Percentiles rank a stretch among this genome's conserved stretches.
Evolutionary conservation across 371 early-diverging fungal genomes (phyloP).

Genomic region (Dichotomocladium elegans): DNA sequence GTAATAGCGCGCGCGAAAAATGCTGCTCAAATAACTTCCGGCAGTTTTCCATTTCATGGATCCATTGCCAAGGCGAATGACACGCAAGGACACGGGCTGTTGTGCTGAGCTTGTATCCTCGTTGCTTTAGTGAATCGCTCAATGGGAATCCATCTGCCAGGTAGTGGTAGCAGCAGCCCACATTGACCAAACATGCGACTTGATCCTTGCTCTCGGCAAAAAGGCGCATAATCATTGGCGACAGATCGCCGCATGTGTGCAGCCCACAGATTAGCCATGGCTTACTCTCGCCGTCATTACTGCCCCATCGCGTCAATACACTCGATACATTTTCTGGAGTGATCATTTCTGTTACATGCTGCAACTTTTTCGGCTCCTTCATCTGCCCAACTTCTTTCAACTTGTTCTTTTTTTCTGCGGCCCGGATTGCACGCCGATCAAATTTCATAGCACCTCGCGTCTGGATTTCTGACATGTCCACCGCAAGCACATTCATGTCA

Average conservation of each 20-base stretch:
- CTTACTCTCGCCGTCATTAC: constrained; percentile 9
- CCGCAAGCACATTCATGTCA: constrained; percentile 70
- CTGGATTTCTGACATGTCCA: constrained; percentile 75
- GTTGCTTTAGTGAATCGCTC: not conserved
- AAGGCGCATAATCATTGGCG: constrained; percentile 63
- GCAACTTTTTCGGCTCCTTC: constrained; percentile 35
- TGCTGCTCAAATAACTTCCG: constrained; percentile 65
- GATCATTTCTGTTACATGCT: constrained; percentile 56
- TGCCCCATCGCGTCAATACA: constrained; percentile 36
- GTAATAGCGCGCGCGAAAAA: constrained; percentile 72
- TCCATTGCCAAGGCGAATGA: constrained; percentile 81
- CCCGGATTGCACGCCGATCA: constrained; percentile 24
- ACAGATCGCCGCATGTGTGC: constrained; percentile 84
- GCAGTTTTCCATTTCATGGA: constrained; percentile 41
- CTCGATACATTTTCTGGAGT: constrained; percentile 49
- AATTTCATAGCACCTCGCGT: constrained; percentile 77
- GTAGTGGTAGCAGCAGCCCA: constrained; percentile 87
- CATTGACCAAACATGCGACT: constrained; percentile 69
- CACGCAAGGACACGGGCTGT: constrained; percentile 81
- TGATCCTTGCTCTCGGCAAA: constrained; percentile 55
- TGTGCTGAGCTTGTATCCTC: constrained; percentile 44
- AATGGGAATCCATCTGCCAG: constrained; percentile 44
- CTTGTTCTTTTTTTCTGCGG: not conserved
- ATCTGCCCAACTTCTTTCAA: constrained; percentile 26
- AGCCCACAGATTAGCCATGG: constrained; percentile 78